These are phyloP conservation scores for Coemansia sp. DNA, from an alignment of 192 early-diverging fungal species.

Conservation along the genomic window DNA sequence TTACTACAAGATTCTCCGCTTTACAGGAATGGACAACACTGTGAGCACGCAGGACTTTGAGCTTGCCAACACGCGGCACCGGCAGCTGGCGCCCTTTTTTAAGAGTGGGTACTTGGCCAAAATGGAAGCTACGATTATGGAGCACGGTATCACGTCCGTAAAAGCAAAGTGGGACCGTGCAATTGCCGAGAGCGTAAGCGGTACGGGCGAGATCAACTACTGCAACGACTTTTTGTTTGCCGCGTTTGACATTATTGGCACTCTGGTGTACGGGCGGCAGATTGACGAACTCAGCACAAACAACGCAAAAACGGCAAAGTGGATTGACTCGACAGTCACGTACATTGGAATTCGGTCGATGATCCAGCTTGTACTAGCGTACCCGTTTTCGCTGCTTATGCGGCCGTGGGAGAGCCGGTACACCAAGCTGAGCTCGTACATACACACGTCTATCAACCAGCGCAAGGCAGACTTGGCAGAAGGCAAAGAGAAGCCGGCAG, in stretches of 20 bases:
- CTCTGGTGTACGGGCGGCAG: constrained; percentile 37
- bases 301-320: constrained; percentile 25
- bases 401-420: constrained; percentile 39
- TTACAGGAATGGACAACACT: constrained; percentile 45
- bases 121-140: constrained; percentile 47
- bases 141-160: constrained; percentile 31
- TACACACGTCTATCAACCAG: constrained; percentile 26
- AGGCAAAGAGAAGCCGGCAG: constrained; percentile 15
- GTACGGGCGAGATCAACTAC: constrained; percentile 43
- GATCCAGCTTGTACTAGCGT: constrained; percentile 28
- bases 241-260: constrained; percentile 46
- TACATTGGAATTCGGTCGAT: constrained; percentile 41
- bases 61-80: constrained; percentile 35
- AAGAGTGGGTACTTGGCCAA: constrained; percentile 30
- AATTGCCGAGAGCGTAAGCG: constrained; percentile 14
- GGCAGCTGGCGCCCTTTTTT: constrained; percentile 45
- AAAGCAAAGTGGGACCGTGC: constrained; percentile 37
- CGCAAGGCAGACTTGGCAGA: constrained; percentile 15
- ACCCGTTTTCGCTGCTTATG: constrained; percentile 23
- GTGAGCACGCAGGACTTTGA: constrained; percentile 42
- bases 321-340: constrained; percentile 40
- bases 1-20: constrained; percentile 39
- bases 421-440: constrained; percentile 25
- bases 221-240: constrained; percentile 41
- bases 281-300: constrained; percentile 28